Conservation (phyloP, 169 alveolate genomes). For the Eimeria maxima region DNA sequence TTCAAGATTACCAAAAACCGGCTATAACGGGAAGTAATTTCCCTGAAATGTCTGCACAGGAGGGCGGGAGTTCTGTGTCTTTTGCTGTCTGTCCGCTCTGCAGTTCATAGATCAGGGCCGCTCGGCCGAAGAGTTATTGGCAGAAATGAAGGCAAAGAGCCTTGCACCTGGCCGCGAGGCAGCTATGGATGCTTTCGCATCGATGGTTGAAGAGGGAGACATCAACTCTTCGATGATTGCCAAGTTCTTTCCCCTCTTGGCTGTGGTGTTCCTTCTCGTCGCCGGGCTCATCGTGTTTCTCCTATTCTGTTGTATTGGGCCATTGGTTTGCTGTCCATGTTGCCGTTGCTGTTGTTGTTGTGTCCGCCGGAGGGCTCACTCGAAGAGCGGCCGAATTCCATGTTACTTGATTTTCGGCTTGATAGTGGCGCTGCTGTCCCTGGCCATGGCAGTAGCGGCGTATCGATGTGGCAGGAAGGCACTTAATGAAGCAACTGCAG, state of each 20-base stretch:
- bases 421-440: background rate
- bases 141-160: slow-evolving; percentile 30
- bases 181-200: background rate
- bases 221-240: background rate
- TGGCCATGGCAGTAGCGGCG: slow-evolving; percentile 29
- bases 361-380: slow-evolving; percentile 53
- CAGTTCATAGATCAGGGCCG: slow-evolving; percentile 54
- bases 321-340: slow-evolving; percentile 14
- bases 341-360: slow-evolving; percentile 54
- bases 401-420: background rate
- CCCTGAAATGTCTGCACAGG: background rate
- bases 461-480: slow-evolving; percentile 43
- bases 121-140: slow-evolving; percentile 45
- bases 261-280: background rate
- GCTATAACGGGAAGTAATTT: background rate
- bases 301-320: background rate
- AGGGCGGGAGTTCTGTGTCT: background rate
- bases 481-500: slow-evolving; percentile 57
- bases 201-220: slow-evolving; percentile 7
- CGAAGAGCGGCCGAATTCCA: background rate
- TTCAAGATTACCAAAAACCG: no score
- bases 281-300: slow-evolving; percentile 39
- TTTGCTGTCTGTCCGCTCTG: background rate
- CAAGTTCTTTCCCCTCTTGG: background rate
- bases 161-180: background rate